Evolutionary conservation across 768 basidiomycete species (phyloP).

Genomic region (Suillus discolor): DNA sequence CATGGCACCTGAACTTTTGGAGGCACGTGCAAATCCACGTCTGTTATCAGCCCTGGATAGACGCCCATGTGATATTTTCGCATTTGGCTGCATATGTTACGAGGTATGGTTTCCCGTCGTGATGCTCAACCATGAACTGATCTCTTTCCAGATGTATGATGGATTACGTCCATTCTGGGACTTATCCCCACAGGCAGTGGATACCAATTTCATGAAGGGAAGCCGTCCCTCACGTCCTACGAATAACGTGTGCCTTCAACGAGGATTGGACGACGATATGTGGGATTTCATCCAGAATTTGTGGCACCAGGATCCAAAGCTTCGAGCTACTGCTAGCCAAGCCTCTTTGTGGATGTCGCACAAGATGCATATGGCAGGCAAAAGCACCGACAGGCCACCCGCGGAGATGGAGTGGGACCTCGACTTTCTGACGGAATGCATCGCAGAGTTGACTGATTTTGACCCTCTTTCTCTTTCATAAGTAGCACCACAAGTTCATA

Average conservation of each 20-base stretch:
- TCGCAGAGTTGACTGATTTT: not conserved
- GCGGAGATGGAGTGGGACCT: slow-evolving; percentile 29
- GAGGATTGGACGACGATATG: slow-evolving; percentile 32
- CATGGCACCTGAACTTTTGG: slow-evolving; percentile 31
- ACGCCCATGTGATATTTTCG: slow-evolving; percentile 38
- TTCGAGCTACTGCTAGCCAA: slow-evolving; percentile 28
- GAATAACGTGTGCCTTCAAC: slow-evolving; percentile 4
- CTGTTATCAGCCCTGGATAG: slow-evolving; percentile 21
- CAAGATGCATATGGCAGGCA: slow-evolving; percentile 16
- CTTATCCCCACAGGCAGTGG: slow-evolving; percentile 18
- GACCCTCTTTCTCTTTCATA: not conserved
- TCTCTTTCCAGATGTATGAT: slow-evolving; percentile 28
- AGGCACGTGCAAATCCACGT: slow-evolving; percentile 7
- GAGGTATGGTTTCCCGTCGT: slow-evolving; percentile 25
- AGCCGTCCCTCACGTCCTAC: slow-evolving; percentile 23
- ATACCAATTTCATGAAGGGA: slow-evolving; percentile 17
- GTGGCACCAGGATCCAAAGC: slow-evolving; percentile 29
- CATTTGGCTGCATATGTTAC: slow-evolving; percentile 36
- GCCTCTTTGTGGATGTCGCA: slow-evolving; percentile 22
- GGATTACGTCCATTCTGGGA: slow-evolving; percentile 29
- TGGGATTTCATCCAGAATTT: slow-evolving; percentile 33
- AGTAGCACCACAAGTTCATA: not conserved
- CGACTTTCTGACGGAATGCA: slow-evolving; percentile 20
- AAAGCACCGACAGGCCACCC: not conserved
- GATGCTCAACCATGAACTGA: not conserved